phyloP scores from a whole-genome alignment of 192 early-diverging fungal genomes.

The Obelidium mucronatum region DNA sequence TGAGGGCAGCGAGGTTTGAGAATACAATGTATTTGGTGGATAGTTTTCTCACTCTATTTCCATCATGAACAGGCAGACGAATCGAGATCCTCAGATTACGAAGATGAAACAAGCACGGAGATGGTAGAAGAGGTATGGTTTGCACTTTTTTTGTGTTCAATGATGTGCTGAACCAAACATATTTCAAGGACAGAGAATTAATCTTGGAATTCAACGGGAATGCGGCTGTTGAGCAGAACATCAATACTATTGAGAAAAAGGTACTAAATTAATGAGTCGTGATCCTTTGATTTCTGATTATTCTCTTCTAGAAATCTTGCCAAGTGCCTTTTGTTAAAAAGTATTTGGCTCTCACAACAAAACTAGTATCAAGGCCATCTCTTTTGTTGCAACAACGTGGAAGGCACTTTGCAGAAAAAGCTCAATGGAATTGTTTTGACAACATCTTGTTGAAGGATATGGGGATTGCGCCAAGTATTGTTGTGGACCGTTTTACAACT shows the following conservation, averaged over 20 bases:
- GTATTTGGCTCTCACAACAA: not conserved
- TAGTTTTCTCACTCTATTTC: no score
- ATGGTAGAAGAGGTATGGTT: not conserved
- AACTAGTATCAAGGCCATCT: not conserved
- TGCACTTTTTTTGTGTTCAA: not conserved
- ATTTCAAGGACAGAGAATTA: not conserved
- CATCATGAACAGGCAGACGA: no score
- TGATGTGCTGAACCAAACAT: not conserved
- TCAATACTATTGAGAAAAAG: slow-evolving; percentile 7
- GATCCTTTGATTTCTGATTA: not conserved
- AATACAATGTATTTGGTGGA: no score
- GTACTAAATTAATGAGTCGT: not conserved
- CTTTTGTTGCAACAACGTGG: slow-evolving; percentile 3
- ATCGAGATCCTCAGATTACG: no score
- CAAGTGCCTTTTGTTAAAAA: not conserved
- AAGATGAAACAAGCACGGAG: slow-evolving; percentile 1
- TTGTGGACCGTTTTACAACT: not conserved
- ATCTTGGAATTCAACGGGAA: not conserved
- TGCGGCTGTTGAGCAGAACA: slow-evolving; percentile 1
- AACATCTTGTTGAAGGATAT: slow-evolving; percentile 1
- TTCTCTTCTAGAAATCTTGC: not conserved
- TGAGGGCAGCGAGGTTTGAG: no score
- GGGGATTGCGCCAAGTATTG: not conserved
- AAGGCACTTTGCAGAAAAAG: slow-evolving; percentile 1
- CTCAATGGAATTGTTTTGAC: slow-evolving; percentile 4